Base-by-base conservation (phyloP, 352 stramenopile species). In the Phytophthora crassamura region DNA sequence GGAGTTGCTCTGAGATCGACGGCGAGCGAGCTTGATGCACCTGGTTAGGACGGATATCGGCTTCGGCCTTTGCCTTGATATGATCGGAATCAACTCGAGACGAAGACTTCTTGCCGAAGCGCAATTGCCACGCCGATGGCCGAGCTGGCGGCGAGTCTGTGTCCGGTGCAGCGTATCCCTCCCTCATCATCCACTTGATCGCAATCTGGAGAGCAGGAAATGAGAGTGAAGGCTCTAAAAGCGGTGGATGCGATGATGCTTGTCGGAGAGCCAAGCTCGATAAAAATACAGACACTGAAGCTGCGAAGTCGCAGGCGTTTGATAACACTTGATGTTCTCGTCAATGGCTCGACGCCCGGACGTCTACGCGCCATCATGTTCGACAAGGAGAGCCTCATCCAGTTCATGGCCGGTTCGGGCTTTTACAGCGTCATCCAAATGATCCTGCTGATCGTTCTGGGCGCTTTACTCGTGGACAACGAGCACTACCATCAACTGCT, bases 401-500 rank as follows among this genome's bases (percentile, higher is more conserved):
- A 89, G 59, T 86, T 82, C 52, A 61, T 91, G 54, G 67, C 73
- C 6, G 79, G 77, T 18, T 80, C 77, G 5, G 78, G 78, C 2
- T 91, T 77, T 69, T 91, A 83, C 64, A 83, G 79, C 34, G 52
- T 90, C 54, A 60, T 91, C 14, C 81, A 91, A 18, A 87, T 66
- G 53, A 64, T 90, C 40, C 49, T 83, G 41, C 78, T 91, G 14
- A 38, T 88, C 35, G 56, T 75, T 2, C 58, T 91, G 15, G 83
- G 83, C 2, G 75, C 69, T 1, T 16, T 89, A 35, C 67, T 90
- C 14, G 63, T 80, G 10, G 56, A 67, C 20, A 87, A 87, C 45
- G 43, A 77, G 12, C 81, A 89, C 55, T 89, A 89, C 56, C 83
- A 91, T 47, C 61, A 89, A 41, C 64, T 91, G 6, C 50, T 90